phyloP scores from a whole-genome alignment of 2,329 filamentous ascomycete species.

The Ophiostoma tasmaniense region DNA sequence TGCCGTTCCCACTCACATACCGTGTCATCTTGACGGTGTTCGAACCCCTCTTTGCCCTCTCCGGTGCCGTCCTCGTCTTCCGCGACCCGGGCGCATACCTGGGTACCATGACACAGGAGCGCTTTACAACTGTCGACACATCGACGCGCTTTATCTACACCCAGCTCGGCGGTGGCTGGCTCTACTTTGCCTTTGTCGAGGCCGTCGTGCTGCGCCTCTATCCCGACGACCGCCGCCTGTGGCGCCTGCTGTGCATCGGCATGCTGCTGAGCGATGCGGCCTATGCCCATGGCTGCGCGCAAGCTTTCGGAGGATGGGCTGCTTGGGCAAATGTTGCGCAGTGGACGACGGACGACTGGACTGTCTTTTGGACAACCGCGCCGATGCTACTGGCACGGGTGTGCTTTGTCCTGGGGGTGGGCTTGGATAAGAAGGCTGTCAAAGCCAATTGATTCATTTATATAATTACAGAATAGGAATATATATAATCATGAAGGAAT shows the following conservation, averaged over 20 bases:
- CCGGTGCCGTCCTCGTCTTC: slow-evolving; percentile 28
- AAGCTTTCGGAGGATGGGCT: slow-evolving; percentile 30
- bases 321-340: slow-evolving; percentile 21
- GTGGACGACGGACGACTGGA: slow-evolving; percentile 28
- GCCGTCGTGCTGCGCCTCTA: slow-evolving; percentile 29
- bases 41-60: slow-evolving; percentile 30
- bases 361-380: slow-evolving; percentile 24
- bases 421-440: neutral
- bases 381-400: slow-evolving; percentile 26
- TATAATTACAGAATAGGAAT: neutral
- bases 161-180: slow-evolving; percentile 27
- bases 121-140: slow-evolving; percentile 11
- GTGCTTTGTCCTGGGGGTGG: slow-evolving; percentile 27
- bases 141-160: slow-evolving; percentile 27
- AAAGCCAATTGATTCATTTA: neutral
- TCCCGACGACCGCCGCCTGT: slow-evolving; percentile 28
- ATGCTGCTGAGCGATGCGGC: slow-evolving; percentile 31
- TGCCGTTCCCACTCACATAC: slow-evolving; percentile 26
- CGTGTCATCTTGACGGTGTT: slow-evolving; percentile 28
- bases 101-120: slow-evolving; percentile 26
- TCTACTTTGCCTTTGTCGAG: slow-evolving; percentile 32
- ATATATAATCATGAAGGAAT: neutral
- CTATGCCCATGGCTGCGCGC: slow-evolving; percentile 26
- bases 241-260: slow-evolving; percentile 29
- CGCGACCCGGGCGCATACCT: slow-evolving; percentile 25